Base-by-base conservation (phyloP, 768 basidiomycete genomes). In the Gymnopilus dilepis region DNA sequence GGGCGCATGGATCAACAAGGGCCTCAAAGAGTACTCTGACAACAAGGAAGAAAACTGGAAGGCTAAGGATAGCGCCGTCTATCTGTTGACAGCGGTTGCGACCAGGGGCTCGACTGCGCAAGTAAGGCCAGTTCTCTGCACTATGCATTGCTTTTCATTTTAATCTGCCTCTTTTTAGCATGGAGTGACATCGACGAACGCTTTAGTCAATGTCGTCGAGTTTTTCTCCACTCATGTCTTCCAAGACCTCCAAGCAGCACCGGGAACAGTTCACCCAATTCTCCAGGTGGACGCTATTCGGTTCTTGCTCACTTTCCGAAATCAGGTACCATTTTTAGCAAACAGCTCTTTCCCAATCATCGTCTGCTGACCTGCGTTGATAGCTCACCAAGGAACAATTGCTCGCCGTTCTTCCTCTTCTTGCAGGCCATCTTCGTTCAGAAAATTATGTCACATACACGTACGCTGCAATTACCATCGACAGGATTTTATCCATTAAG, bases 391-490 rank as follows among this genome's bases (percentile, higher is more conserved):
- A 99, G 78, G 86, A 90, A 15, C 97, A 99, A 82, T 82, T 99
- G 9, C 82, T 96, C 7, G 89, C 93, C 2, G 97, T 99, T 21
- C 78, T 99, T 1, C 97, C 97, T 0, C 81, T 93, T 19, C 86
- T 99, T 9, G 85, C 90, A 26, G 87, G 82, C 12, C 96, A 97
- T 72, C 86, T 99, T 33, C 78, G 80, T 5, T 94, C 93, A 19
- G 79, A 83, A 54, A 94, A 95, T 71, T 96, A 94, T 75, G 97
- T 99, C 50, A 90, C 91, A 24, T 97, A 92, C 69, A 96, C 97
- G 0, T 99, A 98, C 74, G 95, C 96, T 8, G 96, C 97, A 17
- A 95, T 98, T 68, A 94, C 96, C n/a, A 96, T 99, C 70, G 97
- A 99, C 70, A 86, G 95, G 6, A 89, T 98, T 56, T 77, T 99